Base-by-base conservation (phyloP, 1,284 basidiomycete species). In the Cryptococcus sp. region DNA sequence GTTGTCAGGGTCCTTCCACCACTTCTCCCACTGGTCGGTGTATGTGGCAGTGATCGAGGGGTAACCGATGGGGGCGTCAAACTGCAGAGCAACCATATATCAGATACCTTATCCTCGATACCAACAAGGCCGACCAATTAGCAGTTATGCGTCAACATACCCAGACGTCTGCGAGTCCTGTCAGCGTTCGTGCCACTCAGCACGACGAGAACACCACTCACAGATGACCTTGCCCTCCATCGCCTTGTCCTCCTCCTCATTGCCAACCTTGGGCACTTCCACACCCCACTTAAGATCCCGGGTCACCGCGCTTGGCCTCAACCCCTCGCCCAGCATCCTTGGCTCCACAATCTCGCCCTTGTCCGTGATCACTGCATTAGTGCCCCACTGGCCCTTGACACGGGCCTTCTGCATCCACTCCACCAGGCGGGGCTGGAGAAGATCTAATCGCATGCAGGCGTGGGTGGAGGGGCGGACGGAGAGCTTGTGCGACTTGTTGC, bases 211-310 rank as follows among this genome's bases (percentile, higher is more conserved):
- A 28, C 23, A 18, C 23, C 20, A 81, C 88, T 79, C 78, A 93
- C 94, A 98, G 63, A 98, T 85, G 57, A 99, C 96, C 79, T 99
- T 99, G 44, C 88, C 88, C 70, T 86, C 82, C 89, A 98, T 92
- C 53, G 87, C 87, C 63, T 86, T 80, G 61, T 87, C 85, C 67
- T 89, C 87, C 60, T 77, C 75, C 40, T 85, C 83, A 45, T 83
- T 82, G 28, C 85, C 88, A 18, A 87, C 79, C 53, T 75, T 83
- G 0, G 89, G 95, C 11, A 98, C 91, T 4, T 90, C 88, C 9
- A 99, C 93, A 64, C 96, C 96, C 95, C 95, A 99, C 53, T 87
- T 87, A 52, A 99, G 79, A 80, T 99, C 95, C 69, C 95, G 81
- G 15, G 96, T 98, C 61, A 99, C 82, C 2, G 94, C 91, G 54